A percentile compares a stretch with the other conserved stretches of the same genome.
phyloP scores from a whole-genome alignment of 352 stramenopile genomes.

The Halophytophthora polymorphica region DNA sequence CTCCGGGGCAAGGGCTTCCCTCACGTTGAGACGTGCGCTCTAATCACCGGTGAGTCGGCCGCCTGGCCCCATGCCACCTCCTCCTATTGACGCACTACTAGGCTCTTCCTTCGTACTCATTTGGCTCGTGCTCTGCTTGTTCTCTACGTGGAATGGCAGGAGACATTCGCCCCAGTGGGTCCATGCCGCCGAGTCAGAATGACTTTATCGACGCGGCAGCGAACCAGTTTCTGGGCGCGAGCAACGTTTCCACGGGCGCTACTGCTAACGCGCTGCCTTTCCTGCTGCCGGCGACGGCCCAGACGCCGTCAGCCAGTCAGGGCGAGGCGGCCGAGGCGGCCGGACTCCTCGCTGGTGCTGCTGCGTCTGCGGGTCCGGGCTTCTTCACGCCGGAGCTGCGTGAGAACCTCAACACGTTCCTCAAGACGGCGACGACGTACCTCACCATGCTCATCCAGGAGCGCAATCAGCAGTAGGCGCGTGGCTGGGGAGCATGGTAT shows the following conservation, averaged over 20 bases:
- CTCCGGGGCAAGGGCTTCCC: slow-evolving; percentile 27
- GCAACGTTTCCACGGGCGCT: slow-evolving; percentile 7
- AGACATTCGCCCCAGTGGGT: slow-evolving; percentile 10
- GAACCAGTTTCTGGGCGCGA: slow-evolving; percentile 6
- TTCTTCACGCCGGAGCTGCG: slow-evolving; percentile 31
- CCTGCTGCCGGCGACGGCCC: slow-evolving; percentile 21
- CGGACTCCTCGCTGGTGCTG: neutral
- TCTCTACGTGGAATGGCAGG: slow-evolving; percentile 5
- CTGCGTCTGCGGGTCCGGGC: neutral
- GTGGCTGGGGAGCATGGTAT: too few relatives aligned
- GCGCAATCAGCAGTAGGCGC: slow-evolving; percentile 14
- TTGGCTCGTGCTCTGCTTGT: slow-evolving; percentile 1
- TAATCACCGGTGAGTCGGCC: slow-evolving; percentile 27
- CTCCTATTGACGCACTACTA: neutral
- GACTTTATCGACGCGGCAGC: slow-evolving; percentile 21
- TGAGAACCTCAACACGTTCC: slow-evolving; percentile 39
- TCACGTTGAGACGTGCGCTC: slow-evolving; percentile 23
- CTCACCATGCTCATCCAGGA: slow-evolving; percentile 40
- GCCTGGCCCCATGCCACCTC: too few relatives aligned
- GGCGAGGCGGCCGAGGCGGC: neutral
- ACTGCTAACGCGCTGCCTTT: slow-evolving; percentile 28
- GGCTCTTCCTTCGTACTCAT: neutral
- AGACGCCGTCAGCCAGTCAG: slow-evolving; percentile 6
- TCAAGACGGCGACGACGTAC: slow-evolving; percentile 37
- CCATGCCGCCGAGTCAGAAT: slow-evolving; percentile 10